phyloP scores from a whole-genome alignment of 768 basidiomycete species.

The Lentinula guzmanii region DNA sequence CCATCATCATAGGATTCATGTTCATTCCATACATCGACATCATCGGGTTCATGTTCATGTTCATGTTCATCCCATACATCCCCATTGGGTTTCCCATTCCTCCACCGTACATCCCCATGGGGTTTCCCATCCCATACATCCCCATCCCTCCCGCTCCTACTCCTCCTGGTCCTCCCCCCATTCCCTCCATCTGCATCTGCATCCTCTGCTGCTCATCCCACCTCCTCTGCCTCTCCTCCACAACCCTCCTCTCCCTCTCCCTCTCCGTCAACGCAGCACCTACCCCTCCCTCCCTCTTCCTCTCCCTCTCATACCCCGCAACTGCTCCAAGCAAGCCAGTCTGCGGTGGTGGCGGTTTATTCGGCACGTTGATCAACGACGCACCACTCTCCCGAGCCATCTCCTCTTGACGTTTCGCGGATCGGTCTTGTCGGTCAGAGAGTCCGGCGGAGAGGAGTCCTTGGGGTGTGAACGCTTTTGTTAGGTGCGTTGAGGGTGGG shows the following conservation, averaged over 20 bases:
- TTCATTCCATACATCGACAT: conserved; percentile 25
- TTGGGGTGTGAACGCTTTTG: conserved; percentile 92
- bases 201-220: conserved; percentile 86
- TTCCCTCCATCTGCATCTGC: conserved; percentile 30
- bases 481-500: conserved; percentile 64
- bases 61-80: conserved; percentile 27
- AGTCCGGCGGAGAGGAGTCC: conserved; percentile 92
- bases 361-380: conserved; percentile 92
- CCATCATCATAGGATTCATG: conserved; percentile 26
- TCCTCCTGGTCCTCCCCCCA: conserved; percentile 30
- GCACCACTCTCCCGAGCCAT: conserved; percentile 87
- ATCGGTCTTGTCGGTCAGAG: conserved; percentile 93
- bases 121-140: conserved; percentile 28
- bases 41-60: conserved; percentile 12
- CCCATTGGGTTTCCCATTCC: neutral
- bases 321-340: conserved; percentile 95
- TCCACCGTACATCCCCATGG: conserved; percentile 14
- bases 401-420: conserved; percentile 93
- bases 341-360: conserved; percentile 92
- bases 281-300: conserved; percentile 91
- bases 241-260: conserved; percentile 86
- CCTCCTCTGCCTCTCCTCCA: conserved; percentile 89
- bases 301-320: conserved; percentile 89
- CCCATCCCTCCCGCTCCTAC: neutral
- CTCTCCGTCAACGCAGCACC: conserved; percentile 93